Conservation (phyloP, 78 protist genomes). For the Diacronema lutheri region DNA sequence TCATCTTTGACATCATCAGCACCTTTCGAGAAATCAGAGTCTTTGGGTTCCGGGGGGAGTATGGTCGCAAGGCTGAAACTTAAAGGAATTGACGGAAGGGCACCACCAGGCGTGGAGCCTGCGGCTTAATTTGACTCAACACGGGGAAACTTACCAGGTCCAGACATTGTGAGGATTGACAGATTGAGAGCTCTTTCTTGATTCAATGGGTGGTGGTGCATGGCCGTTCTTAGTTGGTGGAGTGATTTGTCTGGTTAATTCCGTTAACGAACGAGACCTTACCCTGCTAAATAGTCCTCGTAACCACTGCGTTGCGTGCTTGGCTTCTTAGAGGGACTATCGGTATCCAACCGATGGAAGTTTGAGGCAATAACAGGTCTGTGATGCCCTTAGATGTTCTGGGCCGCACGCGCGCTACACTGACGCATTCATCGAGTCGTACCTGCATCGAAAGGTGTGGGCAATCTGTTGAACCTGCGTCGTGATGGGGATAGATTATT, state of each 20-base stretch:
- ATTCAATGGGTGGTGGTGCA: conserved; percentile 91
- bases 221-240: conserved; percentile 93
- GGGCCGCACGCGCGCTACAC: conserved; percentile 90
- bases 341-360: conserved; percentile 44
- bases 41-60: conserved; percentile 88
- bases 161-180: conserved; percentile 85
- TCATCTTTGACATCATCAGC: conserved; percentile 31
- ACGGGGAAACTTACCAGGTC: conserved; percentile 91
- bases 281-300: conserved; percentile 68
- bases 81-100: conserved; percentile 93
- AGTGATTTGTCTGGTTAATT: conserved; percentile 93
- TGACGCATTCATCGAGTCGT: conserved; percentile 53
- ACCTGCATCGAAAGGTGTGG: conserved; percentile 7
- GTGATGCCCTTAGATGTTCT: conserved; percentile 91
- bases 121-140: conserved; percentile 92
- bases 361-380: conserved; percentile 84
- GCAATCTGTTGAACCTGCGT: background rate
- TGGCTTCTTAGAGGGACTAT: conserved; percentile 77
- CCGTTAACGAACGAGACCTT: conserved; percentile 95
- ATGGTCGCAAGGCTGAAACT: conserved; percentile 91
- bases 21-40: conserved; percentile 75
- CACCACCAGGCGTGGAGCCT: conserved; percentile 89
- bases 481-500: conserved; percentile 38
- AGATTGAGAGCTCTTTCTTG: conserved; percentile 86
- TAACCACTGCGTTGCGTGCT: too few species aligned